phyloP scores from a whole-genome alignment of 768 basidiomycete genomes.

The Russula ochroleuca region DNA sequence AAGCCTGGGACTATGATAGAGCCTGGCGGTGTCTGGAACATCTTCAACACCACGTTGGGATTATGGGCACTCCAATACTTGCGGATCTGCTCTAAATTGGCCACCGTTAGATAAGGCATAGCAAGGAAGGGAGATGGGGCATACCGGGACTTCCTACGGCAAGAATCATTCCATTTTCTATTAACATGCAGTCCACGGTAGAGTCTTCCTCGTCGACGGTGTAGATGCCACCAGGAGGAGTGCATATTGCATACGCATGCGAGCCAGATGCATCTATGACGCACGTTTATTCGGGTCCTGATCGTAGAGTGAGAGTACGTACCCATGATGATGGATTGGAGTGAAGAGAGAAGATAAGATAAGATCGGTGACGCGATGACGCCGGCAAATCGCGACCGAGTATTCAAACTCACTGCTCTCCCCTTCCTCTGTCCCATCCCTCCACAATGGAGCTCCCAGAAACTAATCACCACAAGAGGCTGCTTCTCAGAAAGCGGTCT shows the following conservation, averaged over 20 bases:
- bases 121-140: constrained; percentile 21
- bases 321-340: neutral
- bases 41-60: constrained; percentile 31
- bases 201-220: constrained; percentile 51
- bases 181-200: constrained; percentile 16
- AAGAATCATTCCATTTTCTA: constrained; percentile 17
- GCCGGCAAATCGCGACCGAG: constrained; percentile 19
- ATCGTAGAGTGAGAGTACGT: neutral
- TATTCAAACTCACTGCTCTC: neutral
- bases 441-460: constrained; percentile 24
- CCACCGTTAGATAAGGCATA: no score
- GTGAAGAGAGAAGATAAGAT: constrained; percentile 18
- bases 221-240: constrained; percentile 51
- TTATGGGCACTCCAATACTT: constrained; percentile 31
- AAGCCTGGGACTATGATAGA: constrained; percentile 68
- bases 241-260: constrained; percentile 54
- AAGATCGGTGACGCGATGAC: constrained; percentile 2
- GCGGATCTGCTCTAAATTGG: constrained; percentile 27
- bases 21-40: constrained; percentile 30
- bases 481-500: constrained; percentile 50
- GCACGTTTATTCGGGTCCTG: neutral
- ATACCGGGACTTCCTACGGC: constrained; percentile 16
- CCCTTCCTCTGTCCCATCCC: neutral
- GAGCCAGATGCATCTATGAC: constrained; percentile 21
- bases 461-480: constrained; percentile 27